Percentiles rank a stretch among this genome's conserved stretches.
These are phyloP conservation scores for Aegilops longissima DNA, from an alignment of 176 grass and related monocot species.

Conservation along the genomic window DNA sequence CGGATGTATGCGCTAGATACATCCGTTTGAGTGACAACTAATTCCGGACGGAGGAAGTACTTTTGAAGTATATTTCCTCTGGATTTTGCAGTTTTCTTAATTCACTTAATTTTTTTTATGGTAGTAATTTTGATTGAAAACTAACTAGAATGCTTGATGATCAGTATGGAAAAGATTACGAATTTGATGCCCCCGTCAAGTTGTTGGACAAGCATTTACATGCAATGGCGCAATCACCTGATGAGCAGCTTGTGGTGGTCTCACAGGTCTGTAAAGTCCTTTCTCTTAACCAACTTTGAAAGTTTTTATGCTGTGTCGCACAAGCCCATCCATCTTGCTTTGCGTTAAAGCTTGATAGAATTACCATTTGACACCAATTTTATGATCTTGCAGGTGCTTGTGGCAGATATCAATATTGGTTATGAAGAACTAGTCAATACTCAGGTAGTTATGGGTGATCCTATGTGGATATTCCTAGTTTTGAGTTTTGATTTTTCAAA, in stretches of 20 bases:
- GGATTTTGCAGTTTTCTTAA: not conserved
- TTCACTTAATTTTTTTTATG: not conserved
- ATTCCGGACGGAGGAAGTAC: no score
- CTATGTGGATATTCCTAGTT: not conserved
- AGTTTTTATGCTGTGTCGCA: not conserved
- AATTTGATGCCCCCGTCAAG: conserved; percentile 95
- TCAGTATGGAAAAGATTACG: conserved; percentile 99
- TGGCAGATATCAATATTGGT: conserved; percentile 97
- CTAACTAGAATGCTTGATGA: conserved; percentile 38
- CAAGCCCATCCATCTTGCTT: not conserved
- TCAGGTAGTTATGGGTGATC: conserved; percentile 54
- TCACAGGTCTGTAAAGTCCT: conserved; percentile 64
- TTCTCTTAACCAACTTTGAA: not conserved
- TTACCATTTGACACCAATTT: conserved; percentile 9
- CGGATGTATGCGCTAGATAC: no score
- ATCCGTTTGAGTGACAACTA: no score
- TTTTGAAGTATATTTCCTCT: not conserved
- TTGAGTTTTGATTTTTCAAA: not conserved
- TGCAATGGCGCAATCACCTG: conserved; percentile 81
- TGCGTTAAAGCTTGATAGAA: not conserved
- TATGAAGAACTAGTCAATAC: conserved; percentile 96
- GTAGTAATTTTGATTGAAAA: not conserved
- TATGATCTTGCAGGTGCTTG: conserved; percentile 71
- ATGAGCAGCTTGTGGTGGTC: conserved; percentile 90
- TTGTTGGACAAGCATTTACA: conserved; percentile 98